These are phyloP conservation scores for Penicillium verhagenii DNA, from an alignment of 495 filamentous ascomycete genomes.

Conservation along the genomic window DNA sequence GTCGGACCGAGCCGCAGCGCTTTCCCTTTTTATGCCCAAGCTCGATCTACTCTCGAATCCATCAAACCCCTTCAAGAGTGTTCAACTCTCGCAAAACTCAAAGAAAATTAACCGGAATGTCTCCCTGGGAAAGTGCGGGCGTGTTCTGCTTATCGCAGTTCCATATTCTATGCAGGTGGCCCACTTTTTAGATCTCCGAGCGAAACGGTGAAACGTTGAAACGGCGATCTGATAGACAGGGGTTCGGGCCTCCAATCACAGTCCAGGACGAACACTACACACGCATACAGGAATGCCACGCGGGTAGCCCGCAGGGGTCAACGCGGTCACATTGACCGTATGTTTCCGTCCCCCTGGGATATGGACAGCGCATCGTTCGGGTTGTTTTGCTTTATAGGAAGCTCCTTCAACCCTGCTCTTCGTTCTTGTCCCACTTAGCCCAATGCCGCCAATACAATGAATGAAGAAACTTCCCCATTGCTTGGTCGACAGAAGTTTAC, in stretches of 20 bases:
- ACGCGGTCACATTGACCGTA: neutral
- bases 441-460: neutral
- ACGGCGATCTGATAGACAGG: neutral
- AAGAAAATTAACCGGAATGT: too few relatives aligned
- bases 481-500: neutral
- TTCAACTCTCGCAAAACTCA: too few relatives aligned
- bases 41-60: too few relatives aligned
- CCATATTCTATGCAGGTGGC: neutral
- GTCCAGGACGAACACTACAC: neutral
- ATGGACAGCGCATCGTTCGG: too few relatives aligned
- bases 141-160: too few relatives aligned
- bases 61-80: too few relatives aligned
- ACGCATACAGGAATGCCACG: neutral
- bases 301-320: neutral
- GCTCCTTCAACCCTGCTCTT: neutral
- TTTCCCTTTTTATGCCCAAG: too few relatives aligned
- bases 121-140: too few relatives aligned
- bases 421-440: neutral
- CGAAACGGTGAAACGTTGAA: neutral
- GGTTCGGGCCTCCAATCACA: neutral
- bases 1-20: neutral
- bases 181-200: neutral
- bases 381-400: neutral
- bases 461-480: neutral
- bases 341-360: neutral